Base-by-base conservation (phyloP, 2,329 filamentous ascomycete genomes). In the Calonectria crousiana region DNA sequence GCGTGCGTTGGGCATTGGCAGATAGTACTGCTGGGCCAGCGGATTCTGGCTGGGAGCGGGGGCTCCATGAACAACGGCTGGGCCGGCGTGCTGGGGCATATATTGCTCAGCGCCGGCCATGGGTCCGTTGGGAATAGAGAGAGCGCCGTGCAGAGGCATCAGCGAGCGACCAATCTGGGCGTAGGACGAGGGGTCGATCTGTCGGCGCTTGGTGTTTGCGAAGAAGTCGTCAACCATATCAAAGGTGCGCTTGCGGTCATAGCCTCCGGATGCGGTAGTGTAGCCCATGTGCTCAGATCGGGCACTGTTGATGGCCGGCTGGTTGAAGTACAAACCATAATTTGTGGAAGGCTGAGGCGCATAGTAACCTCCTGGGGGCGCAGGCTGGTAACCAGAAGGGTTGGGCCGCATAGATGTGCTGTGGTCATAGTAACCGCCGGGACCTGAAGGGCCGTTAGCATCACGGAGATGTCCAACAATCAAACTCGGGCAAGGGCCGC, bases 191-290 rank as follows among this genome's bases (percentile, higher is more conserved):
- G 96, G 94, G 83, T 98, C 95, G 78, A 98, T 94, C 80, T 95
- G 93, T 82, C 95, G 94, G 81, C 96, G 95, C 89, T 98, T 98
- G 79, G 95, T 93, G 83, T 95, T 95, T 78, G 94, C 95, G 78
- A 98, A 98, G 87, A 98, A 98, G 83, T 98, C 95, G 82, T 98
- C 96, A 74, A 98, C 88, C 73, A 95, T 94, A 81, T 98, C 95
- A 79, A 93, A 95, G n/a, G 92, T 92, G 75, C 95, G 95, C 87
- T 96, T 97, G 82, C 94, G 92, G 78, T 92, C 90, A 82, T 96
- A 95, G 81, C 93, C 87, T 41, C 83, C 80, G 51, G 86, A 83
- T 66, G 85, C 82, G 67, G 86, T 83, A 73, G 92, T 89, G 82
- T 93, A 93, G 76, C 90, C 90, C 75, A 94, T 88, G 82, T 94